These are phyloP conservation scores for Fistulinella cinereoalba DNA, from an alignment of 1,284 basidiomycete species.

Conservation along the genomic window DNA sequence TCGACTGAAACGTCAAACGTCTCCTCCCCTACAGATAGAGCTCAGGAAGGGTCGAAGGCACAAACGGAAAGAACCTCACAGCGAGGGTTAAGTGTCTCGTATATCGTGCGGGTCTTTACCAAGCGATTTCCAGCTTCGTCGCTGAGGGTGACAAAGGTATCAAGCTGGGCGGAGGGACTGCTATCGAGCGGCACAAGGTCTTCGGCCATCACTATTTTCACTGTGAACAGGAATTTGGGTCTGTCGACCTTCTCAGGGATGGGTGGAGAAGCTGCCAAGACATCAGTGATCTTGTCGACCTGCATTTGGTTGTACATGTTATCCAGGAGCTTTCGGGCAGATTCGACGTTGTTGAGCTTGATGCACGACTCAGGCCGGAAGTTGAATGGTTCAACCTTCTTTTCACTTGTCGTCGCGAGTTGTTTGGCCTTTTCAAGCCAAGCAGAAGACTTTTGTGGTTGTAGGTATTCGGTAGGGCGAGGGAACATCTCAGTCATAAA, in stretches of 20 bases:
- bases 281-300: constrained; percentile 82
- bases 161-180: constrained; percentile 67
- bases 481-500: constrained; percentile 96
- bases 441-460: constrained; percentile 83
- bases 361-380: constrained; percentile 94
- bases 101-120: constrained; percentile 95
- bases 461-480: constrained; percentile 68
- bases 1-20: constrained; percentile 93
- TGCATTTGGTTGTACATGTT: constrained; percentile 92
- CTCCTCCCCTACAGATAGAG: constrained; percentile 75
- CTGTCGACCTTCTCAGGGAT: constrained; percentile 66
- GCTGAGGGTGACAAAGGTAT: constrained; percentile 93
- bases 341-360: constrained; percentile 97
- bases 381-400: constrained; percentile 91
- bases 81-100: constrained; percentile 85
- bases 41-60: constrained; percentile 1
- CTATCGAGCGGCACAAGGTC: constrained; percentile 73
- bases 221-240: constrained; percentile 82
- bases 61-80: constrained; percentile 54
- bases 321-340: constrained; percentile 87
- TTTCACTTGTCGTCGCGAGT: constrained; percentile 73
- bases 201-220: constrained; percentile 92
- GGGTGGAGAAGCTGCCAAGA: constrained; percentile 59
- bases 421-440: constrained; percentile 95
- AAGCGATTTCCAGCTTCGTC: constrained; percentile 88